Evolutionary conservation across 306 rosid species (phyloP), one percentile per base, ranked within the genome.

Genomic region (Vigna unguiculata): DNA sequence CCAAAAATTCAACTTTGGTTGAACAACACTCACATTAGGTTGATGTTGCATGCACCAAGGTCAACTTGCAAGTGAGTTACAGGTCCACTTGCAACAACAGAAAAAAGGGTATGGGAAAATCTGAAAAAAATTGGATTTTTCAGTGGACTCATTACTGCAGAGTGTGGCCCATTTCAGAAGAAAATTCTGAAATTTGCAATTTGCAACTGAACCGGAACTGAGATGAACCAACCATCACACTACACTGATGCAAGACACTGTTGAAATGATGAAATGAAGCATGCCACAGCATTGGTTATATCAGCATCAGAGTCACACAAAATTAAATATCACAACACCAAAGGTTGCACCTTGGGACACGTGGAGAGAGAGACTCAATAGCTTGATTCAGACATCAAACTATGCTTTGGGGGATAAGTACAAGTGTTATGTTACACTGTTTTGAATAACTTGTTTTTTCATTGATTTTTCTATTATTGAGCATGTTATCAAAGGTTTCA

Each of bases 41-140:
- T 79, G 32, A 16, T 20, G 28, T 19, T 53, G 59, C 59, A 53
- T 51, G 32, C 70, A 74, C 14, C 2, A 34, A 3, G 64, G 62
- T 76, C 85, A 71, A 77, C 63, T 82, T 82, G 85, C 62, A 72
- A 74, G 34, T 49, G 70, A 71, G 22, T 76, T 55, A 80, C 60
- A 24, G 55, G 69, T 77, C 85, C 83, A 68, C 85, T 68, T 60
- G 81, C 20, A 80, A 34, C 36, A 60, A n/a, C 82, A 59, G 1
- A 36, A 45, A 24, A 74, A 76, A 45, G 54, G 80, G 74, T 19
- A 81, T 66, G 85, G 83, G 81, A 32, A 47, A 51, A 36, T 41
- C 14, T 9, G 25, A 57, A 84, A 1, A 60, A 57, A 79, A 34
- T 36, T 15, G 22, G 7, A 6, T 55, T 54, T 61, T 15, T 47